phyloP scores from a whole-genome alignment of 352 stramenopile genomes.

The Elongisporangium anandrum region DNA sequence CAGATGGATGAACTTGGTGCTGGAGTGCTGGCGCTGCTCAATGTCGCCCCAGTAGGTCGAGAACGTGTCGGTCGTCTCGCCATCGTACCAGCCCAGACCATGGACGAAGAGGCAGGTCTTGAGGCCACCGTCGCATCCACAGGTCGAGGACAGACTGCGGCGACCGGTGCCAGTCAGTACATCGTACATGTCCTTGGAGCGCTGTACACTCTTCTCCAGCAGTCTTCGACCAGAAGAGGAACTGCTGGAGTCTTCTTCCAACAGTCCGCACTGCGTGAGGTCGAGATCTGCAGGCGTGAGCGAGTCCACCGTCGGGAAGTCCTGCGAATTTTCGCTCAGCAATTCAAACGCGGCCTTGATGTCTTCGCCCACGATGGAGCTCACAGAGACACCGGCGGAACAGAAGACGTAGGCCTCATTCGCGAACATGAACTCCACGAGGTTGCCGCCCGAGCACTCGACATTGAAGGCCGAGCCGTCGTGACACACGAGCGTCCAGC shows the following conservation, averaged over 20 bases:
- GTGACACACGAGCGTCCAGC: constrained; percentile 15
- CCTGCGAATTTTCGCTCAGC: background rate
- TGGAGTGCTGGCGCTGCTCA: constrained; percentile 16
- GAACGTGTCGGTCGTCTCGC: constrained; percentile 8
- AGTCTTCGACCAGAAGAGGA: constrained; percentile 1
- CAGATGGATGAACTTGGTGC: constrained; percentile 21
- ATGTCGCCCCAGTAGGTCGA: constrained; percentile 15
- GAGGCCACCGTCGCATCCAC: background rate
- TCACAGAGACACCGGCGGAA: constrained; percentile 8
- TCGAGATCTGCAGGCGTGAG: too few relatives aligned
- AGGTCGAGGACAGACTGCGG: constrained; percentile 3
- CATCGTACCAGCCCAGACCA: constrained; percentile 10
- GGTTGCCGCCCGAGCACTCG: constrained; percentile 12
- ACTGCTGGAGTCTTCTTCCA: background rate
- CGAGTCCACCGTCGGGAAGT: too few relatives aligned
- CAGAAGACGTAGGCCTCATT: constrained; percentile 34
- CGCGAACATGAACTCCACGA: constrained; percentile 26
- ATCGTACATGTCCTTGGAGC: constrained; percentile 5
- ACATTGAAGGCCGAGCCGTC: constrained; percentile 12
- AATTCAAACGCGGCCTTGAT: constrained; percentile 14
- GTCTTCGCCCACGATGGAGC: constrained; percentile 11
- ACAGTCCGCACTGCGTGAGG: constrained; percentile 3
- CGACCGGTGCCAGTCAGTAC: constrained; percentile 5
- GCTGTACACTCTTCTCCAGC: constrained; percentile 6
- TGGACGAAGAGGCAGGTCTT: constrained; percentile 30